Evolutionary conservation across 768 basidiomycete genomes (phyloP).

Genomic region (Pleurotus cornucopiae): DNA sequence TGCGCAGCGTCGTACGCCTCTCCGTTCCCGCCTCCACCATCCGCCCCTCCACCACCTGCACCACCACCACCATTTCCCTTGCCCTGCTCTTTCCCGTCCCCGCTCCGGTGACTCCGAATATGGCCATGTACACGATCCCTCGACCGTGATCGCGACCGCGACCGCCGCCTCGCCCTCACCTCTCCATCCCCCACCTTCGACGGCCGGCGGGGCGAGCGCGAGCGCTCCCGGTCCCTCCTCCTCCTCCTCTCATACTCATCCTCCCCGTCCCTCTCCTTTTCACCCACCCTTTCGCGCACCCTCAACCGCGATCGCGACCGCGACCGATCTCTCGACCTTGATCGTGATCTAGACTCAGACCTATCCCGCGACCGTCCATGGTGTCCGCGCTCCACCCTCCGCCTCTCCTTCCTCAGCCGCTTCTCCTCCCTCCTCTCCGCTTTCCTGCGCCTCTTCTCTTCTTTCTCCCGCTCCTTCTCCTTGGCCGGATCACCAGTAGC

Average conservation of each 20-base stretch:
- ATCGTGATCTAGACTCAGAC: conserved; percentile 28
- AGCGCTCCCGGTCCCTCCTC: conserved; percentile 20
- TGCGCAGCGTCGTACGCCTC: conserved; percentile 26
- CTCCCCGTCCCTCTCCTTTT: neutral
- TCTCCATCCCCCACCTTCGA: conserved; percentile 10
- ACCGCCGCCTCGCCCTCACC: conserved; percentile 15
- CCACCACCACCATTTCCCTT: conserved; percentile 18
- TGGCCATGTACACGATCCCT: conserved; percentile 23
- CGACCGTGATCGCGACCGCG: conserved; percentile 17
- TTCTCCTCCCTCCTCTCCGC: conserved; percentile 58
- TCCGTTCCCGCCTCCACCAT: neutral
- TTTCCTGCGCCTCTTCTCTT: conserved; percentile 48
- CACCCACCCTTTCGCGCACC: too few species aligned
- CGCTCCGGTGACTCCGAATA: conserved; percentile 12
- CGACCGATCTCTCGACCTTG: conserved; percentile 17
- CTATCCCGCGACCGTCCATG: conserved; percentile 15
- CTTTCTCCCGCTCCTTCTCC: conserved; percentile 64
- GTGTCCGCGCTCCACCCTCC: conserved; percentile 30
- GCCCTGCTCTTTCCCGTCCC: conserved; percentile 3
- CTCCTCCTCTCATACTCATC: conserved; percentile 12
- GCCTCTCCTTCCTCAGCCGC: conserved; percentile 49
- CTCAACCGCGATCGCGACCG: too few species aligned
- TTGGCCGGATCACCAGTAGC: too few species aligned
- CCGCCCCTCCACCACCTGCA: conserved; percentile 4
- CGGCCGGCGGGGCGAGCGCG: conserved; percentile 13